Evolutionary conservation across 2,329 filamentous ascomycete genomes (phyloP).

Genomic region (Arthrinium phaeospermum): DNA sequence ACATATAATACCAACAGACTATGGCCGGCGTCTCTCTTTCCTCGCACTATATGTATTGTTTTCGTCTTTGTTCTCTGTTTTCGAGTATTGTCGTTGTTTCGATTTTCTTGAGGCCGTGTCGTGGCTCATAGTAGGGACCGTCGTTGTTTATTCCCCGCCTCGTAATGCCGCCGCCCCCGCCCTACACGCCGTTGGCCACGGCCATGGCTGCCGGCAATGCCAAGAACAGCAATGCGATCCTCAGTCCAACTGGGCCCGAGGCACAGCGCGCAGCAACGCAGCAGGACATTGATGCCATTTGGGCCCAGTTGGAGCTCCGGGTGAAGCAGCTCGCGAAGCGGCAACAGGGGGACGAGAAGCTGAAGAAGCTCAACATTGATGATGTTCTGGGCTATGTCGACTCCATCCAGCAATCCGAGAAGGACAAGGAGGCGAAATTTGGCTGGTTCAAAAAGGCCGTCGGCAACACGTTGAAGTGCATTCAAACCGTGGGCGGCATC

Average conservation of each 20-base stretch:
- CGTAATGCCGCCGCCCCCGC: not conserved
- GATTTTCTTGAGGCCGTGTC: not conserved
- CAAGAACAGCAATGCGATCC: not conserved
- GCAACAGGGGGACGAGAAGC: constrained; percentile 35
- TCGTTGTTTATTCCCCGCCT: not conserved
- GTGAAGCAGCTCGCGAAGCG: constrained; percentile 41
- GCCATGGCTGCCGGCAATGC: not conserved
- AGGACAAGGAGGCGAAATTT: constrained; percentile 38
- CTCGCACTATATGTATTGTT: not conserved
- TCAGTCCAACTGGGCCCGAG: not conserved
- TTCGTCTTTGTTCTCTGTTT: not conserved
- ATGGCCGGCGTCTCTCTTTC: not conserved
- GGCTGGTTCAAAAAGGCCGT: constrained; percentile 36
- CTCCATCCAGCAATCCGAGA: constrained; percentile 32
- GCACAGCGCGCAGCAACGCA: constrained; percentile 26
- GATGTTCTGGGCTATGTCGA: constrained; percentile 39
- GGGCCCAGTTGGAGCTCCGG: constrained; percentile 40
- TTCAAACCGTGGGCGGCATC: constrained; percentile 41
- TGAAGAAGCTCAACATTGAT: constrained; percentile 36
- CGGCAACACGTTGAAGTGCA: constrained; percentile 36
- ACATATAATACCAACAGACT: not conserved
- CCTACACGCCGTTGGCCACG: not conserved
- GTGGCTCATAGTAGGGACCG: not conserved
- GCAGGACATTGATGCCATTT: constrained; percentile 40
- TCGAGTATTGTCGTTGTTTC: not conserved